Conservation (phyloP, 2,329 filamentous ascomycete species). For the Venturia effusa region DNA sequence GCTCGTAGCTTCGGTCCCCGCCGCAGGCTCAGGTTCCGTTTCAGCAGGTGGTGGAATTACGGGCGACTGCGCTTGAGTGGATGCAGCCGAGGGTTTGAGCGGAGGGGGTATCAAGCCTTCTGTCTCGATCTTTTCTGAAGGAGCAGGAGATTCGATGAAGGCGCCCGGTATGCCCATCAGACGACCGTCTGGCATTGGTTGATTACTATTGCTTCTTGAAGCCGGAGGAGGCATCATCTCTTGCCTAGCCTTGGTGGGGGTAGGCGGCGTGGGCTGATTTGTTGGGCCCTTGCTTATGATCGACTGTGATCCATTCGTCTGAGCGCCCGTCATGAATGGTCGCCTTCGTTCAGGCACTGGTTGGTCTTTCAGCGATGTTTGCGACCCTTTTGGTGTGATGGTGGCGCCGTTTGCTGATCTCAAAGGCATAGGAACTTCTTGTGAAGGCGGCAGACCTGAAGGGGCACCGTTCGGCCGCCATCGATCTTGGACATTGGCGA, state of each 20-base stretch:
- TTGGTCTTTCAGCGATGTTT: not conserved
- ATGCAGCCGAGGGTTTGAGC: not conserved
- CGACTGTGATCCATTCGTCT: slow-evolving; percentile 6
- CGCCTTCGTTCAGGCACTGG: slow-evolving; percentile 49
- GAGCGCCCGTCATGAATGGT: slow-evolving; percentile 51
- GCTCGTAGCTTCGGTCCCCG: not conserved
- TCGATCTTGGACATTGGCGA: slow-evolving; percentile 4
- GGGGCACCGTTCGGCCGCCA: not conserved
- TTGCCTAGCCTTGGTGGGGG: not conserved
- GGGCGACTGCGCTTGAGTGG: not conserved
- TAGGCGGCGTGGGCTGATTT: not conserved
- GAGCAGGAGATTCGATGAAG: slow-evolving; percentile 10
- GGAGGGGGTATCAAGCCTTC: slow-evolving; percentile 9
- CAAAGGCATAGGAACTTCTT: not conserved
- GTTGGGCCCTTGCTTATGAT: not conserved
- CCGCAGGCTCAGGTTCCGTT: slow-evolving; percentile 5
- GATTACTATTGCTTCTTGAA: not conserved
- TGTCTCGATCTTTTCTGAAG: slow-evolving; percentile 3
- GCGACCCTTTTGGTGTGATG: not conserved
- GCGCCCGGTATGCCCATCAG: slow-evolving; percentile 7
- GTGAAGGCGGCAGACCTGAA: not conserved
- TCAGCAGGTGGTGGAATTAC: not conserved
- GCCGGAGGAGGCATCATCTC: slow-evolving; percentile 2
- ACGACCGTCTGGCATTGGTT: slow-evolving; percentile 1
- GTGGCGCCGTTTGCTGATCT: not conserved